Conservation (phyloP, 2,329 filamentous ascomycete species). For the Pseudopithomyces maydicus region DNA sequence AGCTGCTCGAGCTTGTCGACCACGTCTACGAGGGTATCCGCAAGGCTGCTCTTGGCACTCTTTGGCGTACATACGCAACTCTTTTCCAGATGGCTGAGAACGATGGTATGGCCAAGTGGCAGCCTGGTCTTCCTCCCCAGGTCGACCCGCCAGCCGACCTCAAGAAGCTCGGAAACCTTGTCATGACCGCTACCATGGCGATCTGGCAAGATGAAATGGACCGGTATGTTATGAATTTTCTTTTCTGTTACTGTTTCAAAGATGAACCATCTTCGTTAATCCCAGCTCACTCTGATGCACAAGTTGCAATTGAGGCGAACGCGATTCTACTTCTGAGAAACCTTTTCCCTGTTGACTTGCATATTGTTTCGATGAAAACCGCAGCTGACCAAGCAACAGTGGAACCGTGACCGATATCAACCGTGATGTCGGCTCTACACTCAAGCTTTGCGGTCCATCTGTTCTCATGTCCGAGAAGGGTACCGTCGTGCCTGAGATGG, state of each 20-base stretch:
- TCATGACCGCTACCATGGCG: constrained; percentile 81
- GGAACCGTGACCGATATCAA: constrained; percentile 93
- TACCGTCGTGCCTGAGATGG: constrained; percentile 71
- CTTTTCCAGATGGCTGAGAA: constrained; percentile 88
- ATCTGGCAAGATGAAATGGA: constrained; percentile 91
- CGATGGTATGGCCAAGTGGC: constrained; percentile 79
- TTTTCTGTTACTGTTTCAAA: constrained; percentile 29
- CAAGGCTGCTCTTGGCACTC: constrained; percentile 86
- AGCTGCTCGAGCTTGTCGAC: constrained; percentile 78
- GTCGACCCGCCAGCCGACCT: constrained; percentile 79
- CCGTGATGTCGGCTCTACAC: constrained; percentile 85
- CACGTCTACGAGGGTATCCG: constrained; percentile 93
- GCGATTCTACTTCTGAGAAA: constrained; percentile 66
- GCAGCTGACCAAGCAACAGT: constrained; percentile 54
- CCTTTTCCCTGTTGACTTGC: constrained; percentile 47
- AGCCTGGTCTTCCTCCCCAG: constrained; percentile 83
- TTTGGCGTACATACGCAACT: constrained; percentile 92
- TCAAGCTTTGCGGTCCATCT: constrained; percentile 89
- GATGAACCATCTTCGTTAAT: constrained; percentile 93
- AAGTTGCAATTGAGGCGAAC: constrained; percentile 86
- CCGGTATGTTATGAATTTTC: constrained; percentile 69
- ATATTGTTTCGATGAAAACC: constrained; percentile 6
- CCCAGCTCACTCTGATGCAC: constrained; percentile 99
- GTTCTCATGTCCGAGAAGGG: constrained; percentile 73
- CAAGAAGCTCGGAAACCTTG: constrained; percentile 81